Conservation (phyloP, 2,329 filamentous ascomycete species). For the Fusarium sublunatum region DNA sequence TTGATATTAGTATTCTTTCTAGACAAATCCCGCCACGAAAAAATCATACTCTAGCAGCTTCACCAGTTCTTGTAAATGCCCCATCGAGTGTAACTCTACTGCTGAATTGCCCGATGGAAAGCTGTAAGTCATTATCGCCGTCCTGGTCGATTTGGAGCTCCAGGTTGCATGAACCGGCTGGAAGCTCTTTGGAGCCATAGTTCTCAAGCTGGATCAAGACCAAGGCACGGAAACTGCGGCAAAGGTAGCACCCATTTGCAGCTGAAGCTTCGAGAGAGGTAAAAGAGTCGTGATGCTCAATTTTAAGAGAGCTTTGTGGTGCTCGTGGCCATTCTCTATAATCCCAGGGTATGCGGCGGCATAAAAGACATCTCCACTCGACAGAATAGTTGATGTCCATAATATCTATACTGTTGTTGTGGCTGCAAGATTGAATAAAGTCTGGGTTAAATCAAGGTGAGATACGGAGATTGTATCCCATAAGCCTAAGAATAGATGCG, state of each 20-base stretch:
- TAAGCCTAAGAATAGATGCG: too few species aligned
- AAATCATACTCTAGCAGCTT: not conserved
- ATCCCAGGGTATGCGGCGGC: conserved; percentile 6
- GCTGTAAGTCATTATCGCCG: not conserved
- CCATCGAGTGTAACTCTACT: not conserved
- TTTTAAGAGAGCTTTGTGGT: not conserved
- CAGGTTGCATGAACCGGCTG: not conserved
- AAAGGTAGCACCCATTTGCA: not conserved
- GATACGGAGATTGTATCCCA: too few species aligned
- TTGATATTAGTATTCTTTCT: not conserved
- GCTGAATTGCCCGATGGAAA: not conserved
- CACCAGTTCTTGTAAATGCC: fast-evolving
- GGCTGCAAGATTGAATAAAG: too few species aligned
- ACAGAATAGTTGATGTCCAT: not conserved
- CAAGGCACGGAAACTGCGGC: not conserved
- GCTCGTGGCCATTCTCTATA: conserved; percentile 1
- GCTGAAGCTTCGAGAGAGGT: not conserved
- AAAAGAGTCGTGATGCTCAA: conserved; percentile 5
- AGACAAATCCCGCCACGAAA: not conserved
- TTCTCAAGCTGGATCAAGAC: not conserved
- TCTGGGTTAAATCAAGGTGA: too few species aligned
- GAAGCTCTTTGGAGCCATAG: not conserved
- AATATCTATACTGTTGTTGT: not conserved
- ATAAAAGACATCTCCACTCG: conserved; percentile 3
- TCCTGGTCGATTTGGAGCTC: not conserved